A percentile compares a stretch with the other conserved stretches of the same genome.
phyloP scores from a whole-genome alignment of 495 filamentous ascomycete species.

The Staphylotrichum tortipilum region DNA sequence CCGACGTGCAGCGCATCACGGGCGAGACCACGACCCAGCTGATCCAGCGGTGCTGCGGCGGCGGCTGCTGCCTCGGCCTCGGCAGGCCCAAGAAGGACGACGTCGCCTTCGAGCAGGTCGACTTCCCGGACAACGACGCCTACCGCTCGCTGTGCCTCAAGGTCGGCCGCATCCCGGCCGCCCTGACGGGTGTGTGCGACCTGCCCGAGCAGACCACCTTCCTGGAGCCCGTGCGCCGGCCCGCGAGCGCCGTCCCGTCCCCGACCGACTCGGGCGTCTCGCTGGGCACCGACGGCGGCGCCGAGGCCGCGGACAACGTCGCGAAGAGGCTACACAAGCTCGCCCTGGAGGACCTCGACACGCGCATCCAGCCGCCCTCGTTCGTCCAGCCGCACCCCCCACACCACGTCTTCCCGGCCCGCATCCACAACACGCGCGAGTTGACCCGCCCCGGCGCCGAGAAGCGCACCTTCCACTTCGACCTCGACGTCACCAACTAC shows the following conservation, averaged over 20 bases:
- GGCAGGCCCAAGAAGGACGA: constrained; percentile 43
- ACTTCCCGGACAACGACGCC: constrained; percentile 75
- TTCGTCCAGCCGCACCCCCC: constrained; percentile 96
- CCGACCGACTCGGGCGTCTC: constrained; percentile 32
- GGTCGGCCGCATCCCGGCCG: constrained; percentile 62
- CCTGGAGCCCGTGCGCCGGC: constrained; percentile 43
- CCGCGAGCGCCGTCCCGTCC: constrained; percentile 27
- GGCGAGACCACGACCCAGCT: constrained; percentile 52
- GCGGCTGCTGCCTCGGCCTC: constrained; percentile 76
- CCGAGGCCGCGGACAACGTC: constrained; percentile 7
- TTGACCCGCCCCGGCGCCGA: constrained; percentile 85
- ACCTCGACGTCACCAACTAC: constrained; percentile 93
- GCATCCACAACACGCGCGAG: constrained; percentile 71
- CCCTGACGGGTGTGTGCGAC: constrained; percentile 58
- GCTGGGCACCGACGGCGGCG: constrained; percentile 13
- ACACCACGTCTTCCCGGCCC: constrained; percentile 80
- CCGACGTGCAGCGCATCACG: constrained; percentile 64
- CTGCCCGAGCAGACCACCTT: constrained; percentile 67
- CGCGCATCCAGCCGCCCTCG: constrained; percentile 60
- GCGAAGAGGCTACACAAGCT: constrained; percentile 24
- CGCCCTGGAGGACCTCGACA: constrained; percentile 34
- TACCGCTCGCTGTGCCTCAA: constrained; percentile 69
- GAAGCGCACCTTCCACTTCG: constrained; percentile 95
- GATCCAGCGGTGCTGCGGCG: constrained; percentile 77
- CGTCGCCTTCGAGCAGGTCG: constrained; percentile 47